Base-by-base conservation (phyloP, 2,329 filamentous ascomycete species). In the Botrytis elliptica region DNA sequence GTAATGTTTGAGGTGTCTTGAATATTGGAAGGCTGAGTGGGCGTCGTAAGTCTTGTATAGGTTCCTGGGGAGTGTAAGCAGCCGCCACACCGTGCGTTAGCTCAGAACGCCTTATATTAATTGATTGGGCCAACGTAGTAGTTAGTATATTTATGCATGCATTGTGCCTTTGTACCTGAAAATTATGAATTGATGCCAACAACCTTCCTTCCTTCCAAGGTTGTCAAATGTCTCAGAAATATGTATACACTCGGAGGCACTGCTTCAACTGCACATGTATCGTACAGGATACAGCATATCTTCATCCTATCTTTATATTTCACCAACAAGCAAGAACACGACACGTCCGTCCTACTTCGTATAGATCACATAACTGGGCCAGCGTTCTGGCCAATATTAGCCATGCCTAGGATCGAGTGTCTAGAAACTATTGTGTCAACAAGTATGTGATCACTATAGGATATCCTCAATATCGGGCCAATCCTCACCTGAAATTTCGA, bases 1-100 rank as follows among this genome's bases (percentile, higher is more conserved):
- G 16, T 25, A 55, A 67, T 67, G 33, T 20, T 40, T 7, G 14
- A 22, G 14, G 33, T 67, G 29, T 40, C 20, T 16, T 18, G 10
- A 29, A n/a, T 63, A 49, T 49, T 7, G 36, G 42, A 25, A 49
- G 29, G 20, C 22, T 68, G 42, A 65, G 42, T 16, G 25, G 25
- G 16, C 12, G 65, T 67, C 25, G 44, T 68, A 68, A 68, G 49
- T 55, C 40, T 36, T 40, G 36, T 25, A 38, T 29, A 68, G 16
- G 65, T 55, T 68, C 46, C 63, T 46, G 63, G 25, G 9, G 36
- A 68, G 49, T 68, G 57, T 60, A 60, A 60, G 57, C 55, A 68
- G 36, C 36, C 66, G 66, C 66, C 66, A 69, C 66, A 66, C 38
- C 49, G 49, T 25, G 38, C n/a, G 55, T 20, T 57, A 57, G 49